Conservation (phyloP, 495 filamentous ascomycete species). For the Hypoxylon fuscum region DNA sequence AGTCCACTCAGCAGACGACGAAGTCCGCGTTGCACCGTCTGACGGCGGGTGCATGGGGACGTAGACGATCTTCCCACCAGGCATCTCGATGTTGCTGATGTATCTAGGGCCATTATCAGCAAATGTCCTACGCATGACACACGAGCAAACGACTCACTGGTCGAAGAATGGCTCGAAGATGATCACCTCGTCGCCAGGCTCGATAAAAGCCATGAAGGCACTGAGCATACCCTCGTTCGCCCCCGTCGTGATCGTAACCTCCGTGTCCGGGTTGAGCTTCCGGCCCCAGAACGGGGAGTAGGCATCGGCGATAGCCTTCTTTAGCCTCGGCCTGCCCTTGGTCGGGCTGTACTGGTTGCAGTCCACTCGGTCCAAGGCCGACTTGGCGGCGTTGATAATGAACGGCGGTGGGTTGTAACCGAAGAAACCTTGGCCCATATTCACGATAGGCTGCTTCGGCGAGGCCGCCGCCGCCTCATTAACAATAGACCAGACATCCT, state of each 20-base stretch:
- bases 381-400: conserved; percentile 89
- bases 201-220: conserved; percentile 97
- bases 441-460: conserved; percentile 89
- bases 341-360: conserved; percentile 99
- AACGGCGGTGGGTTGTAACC: conserved; percentile 96
- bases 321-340: conserved; percentile 87
- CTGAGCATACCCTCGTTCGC: conserved; percentile 98
- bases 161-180: conserved; percentile 99
- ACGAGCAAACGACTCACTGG: conserved; percentile 68
- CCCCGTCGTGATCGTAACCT: conserved; percentile 94
- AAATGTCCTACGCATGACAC: background rate
- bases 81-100: conserved; percentile 97
- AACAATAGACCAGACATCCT: conserved; percentile 98
- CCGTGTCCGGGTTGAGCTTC: conserved; percentile 83
- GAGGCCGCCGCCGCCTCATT: conserved; percentile 89
- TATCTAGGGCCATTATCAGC: conserved; percentile 63
- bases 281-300: conserved; percentile 87
- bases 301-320: conserved; percentile 88
- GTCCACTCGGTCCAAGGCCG: conserved; percentile 88
- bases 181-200: conserved; percentile 94
- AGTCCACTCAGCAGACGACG: conserved; percentile 86
- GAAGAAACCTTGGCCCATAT: conserved; percentile 98
- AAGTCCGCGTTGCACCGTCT: conserved; percentile 79
- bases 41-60: conserved; percentile 92
- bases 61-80: conserved; percentile 91